A percentile compares a stretch with the other conserved stretches of the same genome.
Evolutionary conservation across 164 flowering plant species (phyloP).

Genomic region (Aristolochia fimbriata): DNA sequence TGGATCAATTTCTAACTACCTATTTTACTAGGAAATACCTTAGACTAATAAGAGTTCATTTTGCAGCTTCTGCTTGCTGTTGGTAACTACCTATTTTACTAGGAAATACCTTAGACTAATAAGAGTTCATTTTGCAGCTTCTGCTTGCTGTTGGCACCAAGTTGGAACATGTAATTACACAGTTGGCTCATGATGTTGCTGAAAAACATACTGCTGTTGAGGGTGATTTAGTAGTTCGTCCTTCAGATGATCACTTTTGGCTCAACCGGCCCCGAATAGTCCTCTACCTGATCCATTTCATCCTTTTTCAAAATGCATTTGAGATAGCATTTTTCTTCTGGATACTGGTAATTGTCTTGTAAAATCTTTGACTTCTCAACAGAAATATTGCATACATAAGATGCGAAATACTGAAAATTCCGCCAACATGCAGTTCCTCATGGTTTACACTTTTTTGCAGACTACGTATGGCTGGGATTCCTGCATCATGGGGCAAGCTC

Average conservation of each 20-base stretch:
- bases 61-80: slow-evolving; percentile 70
- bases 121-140: slow-evolving; percentile 31
- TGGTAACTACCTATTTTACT: slow-evolving; percentile 18
- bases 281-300: slow-evolving; percentile 65
- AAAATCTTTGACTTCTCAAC: not conserved
- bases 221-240: slow-evolving; percentile 43
- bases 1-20: too few species aligned
- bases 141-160: slow-evolving; percentile 80
- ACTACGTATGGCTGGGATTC: slow-evolving; percentile 5
- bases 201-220: slow-evolving; percentile 22
- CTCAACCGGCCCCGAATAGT: slow-evolving; percentile 50
- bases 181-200: slow-evolving; percentile 46
- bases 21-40: too few species aligned
- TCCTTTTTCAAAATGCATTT: slow-evolving; percentile 73
- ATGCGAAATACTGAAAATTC: not conserved
- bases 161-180: slow-evolving; percentile 63
- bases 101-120: too few species aligned
- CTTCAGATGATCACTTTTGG: slow-evolving; percentile 83
- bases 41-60: too few species aligned
- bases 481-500: slow-evolving; percentile 10
- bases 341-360: slow-evolving; percentile 44
- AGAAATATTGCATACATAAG: not conserved
- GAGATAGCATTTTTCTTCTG: slow-evolving; percentile 87
- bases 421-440: too few species aligned
- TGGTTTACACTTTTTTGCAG: slow-evolving; percentile 2